A percentile compares a stretch with the other conserved stretches of the same genome.
Conservation (phyloP, 768 basidiomycete genomes). For the Lactifluus hygrophoroides region DNA sequence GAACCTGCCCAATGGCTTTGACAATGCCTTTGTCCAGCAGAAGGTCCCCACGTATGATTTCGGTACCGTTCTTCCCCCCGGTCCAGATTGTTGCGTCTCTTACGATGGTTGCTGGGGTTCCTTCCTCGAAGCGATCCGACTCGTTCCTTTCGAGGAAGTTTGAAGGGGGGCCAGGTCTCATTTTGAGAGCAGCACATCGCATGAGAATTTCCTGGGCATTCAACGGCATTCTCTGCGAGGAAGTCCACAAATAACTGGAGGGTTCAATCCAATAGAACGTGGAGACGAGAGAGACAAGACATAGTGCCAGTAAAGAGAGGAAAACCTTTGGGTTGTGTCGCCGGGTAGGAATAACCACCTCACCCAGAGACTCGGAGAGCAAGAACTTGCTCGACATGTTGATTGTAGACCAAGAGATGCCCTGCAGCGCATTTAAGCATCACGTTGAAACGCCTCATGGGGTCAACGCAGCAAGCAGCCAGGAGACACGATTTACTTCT, state of each 20-base stretch:
- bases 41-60: constrained; percentile 52
- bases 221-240: constrained; percentile 19
- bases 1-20: constrained; percentile 44
- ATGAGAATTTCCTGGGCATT: constrained; percentile 25
- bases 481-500: neutral
- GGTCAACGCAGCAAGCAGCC: constrained; percentile 2
- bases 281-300: constrained; percentile 3
- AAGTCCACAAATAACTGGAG: neutral
- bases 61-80: constrained; percentile 46
- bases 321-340: neutral
- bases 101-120: constrained; percentile 59
- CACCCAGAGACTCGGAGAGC: neutral
- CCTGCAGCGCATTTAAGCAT: neutral
- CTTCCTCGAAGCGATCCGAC: constrained; percentile 60
- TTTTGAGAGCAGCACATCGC: constrained; percentile 27
- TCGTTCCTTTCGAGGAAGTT: constrained; percentile 25
- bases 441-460: constrained; percentile 11
- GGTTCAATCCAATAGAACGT: constrained; percentile 2
- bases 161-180: constrained; percentile 26
- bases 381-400: constrained; percentile 8
- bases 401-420: neutral
- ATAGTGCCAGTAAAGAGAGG: neutral
- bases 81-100: constrained; percentile 64
- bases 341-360: neutral
- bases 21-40: constrained; percentile 60